Evolutionary conservation across 2,329 filamentous ascomycete species (phyloP), one percentile per base, ranked within the genome.

Genomic region (Talaromyces rugulosus): DNA sequence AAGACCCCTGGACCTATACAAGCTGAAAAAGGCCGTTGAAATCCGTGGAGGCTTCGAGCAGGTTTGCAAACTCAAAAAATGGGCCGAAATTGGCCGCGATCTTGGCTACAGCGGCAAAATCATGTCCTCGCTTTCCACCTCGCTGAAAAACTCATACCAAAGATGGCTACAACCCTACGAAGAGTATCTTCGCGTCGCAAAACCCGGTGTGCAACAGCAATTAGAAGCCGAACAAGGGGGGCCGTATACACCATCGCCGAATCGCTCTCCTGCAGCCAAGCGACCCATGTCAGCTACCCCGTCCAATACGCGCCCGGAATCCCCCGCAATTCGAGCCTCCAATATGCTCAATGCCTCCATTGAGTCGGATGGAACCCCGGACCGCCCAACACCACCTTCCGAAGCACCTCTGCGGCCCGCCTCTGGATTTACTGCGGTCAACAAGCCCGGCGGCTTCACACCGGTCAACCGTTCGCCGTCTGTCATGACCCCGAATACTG

Each of bases 81-180:
- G 95, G 95, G 95, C 95, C 16, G 95, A 99, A 76, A 98, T 99
- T 69, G 95, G 95, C 36, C 88, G 95, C 71, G 95, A 98, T 74
- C 80, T 99, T 55, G 95, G 95, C 60, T 99, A 99, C 77, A 98
- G 94, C 72, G 95, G 95, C 73, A 99, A 99, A 81, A 99, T 99
- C 66, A 99, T 99, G 95, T 98, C 94, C 2, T 98, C 95, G 8
- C 81, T 99, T 54, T 99, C 95, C 5, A 99, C 95, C 0, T 98
- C 95, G 5, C 84, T 99, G 50, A 99, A 98, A 75, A 99, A 99
- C 75, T 98, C 95, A 0, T 99, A 96, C 70, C 92, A 96, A 74
- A 89, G 94, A 77, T 99, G 95, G 91, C 87, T 99, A 3, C 91
- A 92, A 71, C 95, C 95, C 0, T 99, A 98, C 70, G 95, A 99